A percentile compares a stretch with the other conserved stretches of the same genome.
Conservation (phyloP, 129 eudicot genomes). For the Dittrichia graveolens region DNA sequence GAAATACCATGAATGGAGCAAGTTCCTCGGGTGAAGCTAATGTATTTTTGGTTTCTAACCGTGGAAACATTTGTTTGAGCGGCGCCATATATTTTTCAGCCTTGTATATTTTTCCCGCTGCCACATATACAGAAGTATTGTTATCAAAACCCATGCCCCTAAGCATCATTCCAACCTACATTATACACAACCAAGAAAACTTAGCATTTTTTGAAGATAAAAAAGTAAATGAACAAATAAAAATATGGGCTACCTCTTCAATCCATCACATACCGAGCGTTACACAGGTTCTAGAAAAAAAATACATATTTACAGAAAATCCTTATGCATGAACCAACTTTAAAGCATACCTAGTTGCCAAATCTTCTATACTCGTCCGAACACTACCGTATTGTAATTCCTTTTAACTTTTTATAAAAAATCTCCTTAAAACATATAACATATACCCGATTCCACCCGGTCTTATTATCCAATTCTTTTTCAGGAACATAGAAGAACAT, state of each 20-base stretch:
- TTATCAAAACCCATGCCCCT: slow-evolving; percentile 99
- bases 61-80: slow-evolving; percentile 89
- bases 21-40: slow-evolving; percentile 89
- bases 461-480: too few species aligned
- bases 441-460: too few species aligned
- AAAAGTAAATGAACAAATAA: background rate
- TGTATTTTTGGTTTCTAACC: slow-evolving; percentile 81
- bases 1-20: slow-evolving; percentile 75
- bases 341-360: too few species aligned
- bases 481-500: background rate
- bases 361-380: too few species aligned
- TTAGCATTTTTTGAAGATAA: slow-evolving; percentile 10
- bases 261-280: too few species aligned
- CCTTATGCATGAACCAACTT: too few species aligned
- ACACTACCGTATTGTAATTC: too few species aligned
- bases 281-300: too few species aligned
- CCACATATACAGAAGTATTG: slow-evolving; percentile 85
- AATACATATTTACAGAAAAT: too few species aligned
- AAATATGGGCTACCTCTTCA: too few species aligned
- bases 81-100: slow-evolving; percentile 94
- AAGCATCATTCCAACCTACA: slow-evolving; percentile 99
- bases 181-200: slow-evolving; percentile 3
- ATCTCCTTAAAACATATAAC: too few species aligned
- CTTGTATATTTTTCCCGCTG: slow-evolving; percentile 91
- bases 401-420: too few species aligned